Base-by-base conservation (phyloP, 495 filamentous ascomycete genomes). In the Cryomyces minteri region DNA sequence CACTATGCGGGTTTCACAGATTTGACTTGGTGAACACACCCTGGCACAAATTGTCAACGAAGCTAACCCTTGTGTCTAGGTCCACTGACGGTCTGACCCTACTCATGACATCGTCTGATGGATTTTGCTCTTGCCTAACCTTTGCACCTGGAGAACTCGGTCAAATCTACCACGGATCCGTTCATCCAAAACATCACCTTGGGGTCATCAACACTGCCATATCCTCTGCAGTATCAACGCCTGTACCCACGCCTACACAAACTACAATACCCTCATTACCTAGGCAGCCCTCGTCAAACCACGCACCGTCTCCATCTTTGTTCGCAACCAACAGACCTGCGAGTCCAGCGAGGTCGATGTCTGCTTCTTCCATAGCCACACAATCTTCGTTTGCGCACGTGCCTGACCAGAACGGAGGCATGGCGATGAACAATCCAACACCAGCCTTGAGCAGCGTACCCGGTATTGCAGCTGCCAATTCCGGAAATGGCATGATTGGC, bases 1-100 rank as follows among this genome's bases (percentile, higher is more conserved):
- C 92, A 99, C 52, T 94, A 84, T 60, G 87, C 92, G 5, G 94
- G 88, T 0, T 99, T 99, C 54, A 96, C 92, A 1, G 92, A 99
- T 62, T 61, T 99, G 48, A 81, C 82, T 25, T 99, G 92, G 92
- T 95, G 72, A 60, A 75, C 63, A 6, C 43, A 32, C 7, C 31
- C 7, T 28, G 11, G 6, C 18, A 39, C 12, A 5, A 18, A 43
- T 43, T 14, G 33, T 48, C 64, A 54, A 64, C 59, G 49, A 49
- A 55, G 29, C 12, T n/a, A 51, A 55, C 59, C 46, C 9, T 48
- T 7, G n/a, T 29, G 6, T 30, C n/a, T 50, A 95, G 88, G 88
- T 92, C 92, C 1, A 81, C 70, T 51, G 92, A 99, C 60, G 92
- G 92, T 2, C 68, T 81, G 40, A 96, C 88, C 1, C 65, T 99